Evolutionary conservation across 2,329 filamentous ascomycete species (phyloP), one percentile per base, ranked within the genome.

Genomic region (Colletotrichum sp.): DNA sequence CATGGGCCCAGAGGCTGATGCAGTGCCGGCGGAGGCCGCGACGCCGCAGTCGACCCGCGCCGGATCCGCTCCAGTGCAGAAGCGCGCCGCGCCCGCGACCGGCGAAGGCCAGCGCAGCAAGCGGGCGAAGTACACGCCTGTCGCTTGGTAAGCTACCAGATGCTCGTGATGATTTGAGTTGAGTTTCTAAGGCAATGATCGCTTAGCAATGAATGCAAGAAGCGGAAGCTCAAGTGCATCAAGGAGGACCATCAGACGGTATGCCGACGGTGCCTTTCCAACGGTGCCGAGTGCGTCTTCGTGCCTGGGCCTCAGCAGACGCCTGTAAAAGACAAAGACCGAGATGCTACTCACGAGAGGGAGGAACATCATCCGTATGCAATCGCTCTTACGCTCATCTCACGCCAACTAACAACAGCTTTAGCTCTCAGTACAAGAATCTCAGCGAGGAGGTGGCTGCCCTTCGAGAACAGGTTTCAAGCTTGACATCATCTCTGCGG

Each of bases 191-290:
- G 4, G 47, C 13, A 5, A 7, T 2, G 36, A 16, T 16, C 24
- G 58, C 12, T 16, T 27, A 81, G 82, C 33, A 80, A 85, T 64
- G 83, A 85, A 27, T 86, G 84, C 75, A 85, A 85, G 71, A 83
- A 82, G 51, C 76, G 82, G 33, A 85, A 85, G 70, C 82, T 85
- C 68, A 86, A 85, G 71, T 86, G 84, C 75, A 77, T 83, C 47
- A 79, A 79, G 2, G 72, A 73, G 0, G 76, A 77, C 9, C 61
- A 70, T 6, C 76, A 80, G 31, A 72, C 71, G 1, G 75, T 67
- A 24, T 84, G 83, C 55, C 78, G 82, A 72, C 73, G 82, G 61
- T 84, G 83, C 33, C 75, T 78, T 16, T 68, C 75, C 9, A 76
- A 78, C 58, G 80, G 80, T 1, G 66, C 79, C 16, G 67, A 65